Base-by-base conservation (phyloP, 2,329 filamentous ascomycete genomes). In the Pyricularia sp. region DNA sequence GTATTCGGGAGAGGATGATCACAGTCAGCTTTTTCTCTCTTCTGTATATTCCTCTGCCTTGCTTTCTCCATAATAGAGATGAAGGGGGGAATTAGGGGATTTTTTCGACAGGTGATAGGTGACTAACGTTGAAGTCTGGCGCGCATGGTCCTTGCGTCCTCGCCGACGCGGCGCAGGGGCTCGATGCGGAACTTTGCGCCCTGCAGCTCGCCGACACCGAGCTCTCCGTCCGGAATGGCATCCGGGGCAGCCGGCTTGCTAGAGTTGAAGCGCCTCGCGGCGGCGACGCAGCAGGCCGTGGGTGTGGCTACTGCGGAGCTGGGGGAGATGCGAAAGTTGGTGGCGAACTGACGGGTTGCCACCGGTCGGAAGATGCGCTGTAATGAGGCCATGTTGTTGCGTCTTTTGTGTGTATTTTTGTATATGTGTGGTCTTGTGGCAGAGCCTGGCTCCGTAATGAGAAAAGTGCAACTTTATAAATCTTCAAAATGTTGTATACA, bases 131-230 rank as follows among this genome's bases (percentile, higher is more conserved):
- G 84, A 76, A 99, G 87, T 72, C 95, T 89, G 59, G 95, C 94
- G 74, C 94, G 89, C 88, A 91, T 97, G 50, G 94, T 99, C 73
- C 87, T 85, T 65, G 86, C 82, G 81, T 95, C 92, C 80, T 99
- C 95, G 75, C 93, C 93, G 10, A 86, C 86, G 67, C 95, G 87
- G 71, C 91, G 88, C 73, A 98, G 80, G n/a, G 95, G 95, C 84
- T 97, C 92, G 75, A 98, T 89, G 78, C 88, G 91, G 81, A 98
- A 97, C 70, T 87, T 86, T 71, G 90, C 92, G 73, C 93, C 93
- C 78, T 96, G 89, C 76, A 97, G 88, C 83, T 97, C 93, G 76
- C 93, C 93, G 74, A 95, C 92, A 64, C 83, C 88, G 70, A 97
- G 85, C 73, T 97, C 92, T 58, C 71, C 69, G 63, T 73, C 66